Evolutionary conservation across 2,329 filamentous ascomycete genomes (phyloP).

Genomic region (Botrytis pseudocinerea): DNA sequence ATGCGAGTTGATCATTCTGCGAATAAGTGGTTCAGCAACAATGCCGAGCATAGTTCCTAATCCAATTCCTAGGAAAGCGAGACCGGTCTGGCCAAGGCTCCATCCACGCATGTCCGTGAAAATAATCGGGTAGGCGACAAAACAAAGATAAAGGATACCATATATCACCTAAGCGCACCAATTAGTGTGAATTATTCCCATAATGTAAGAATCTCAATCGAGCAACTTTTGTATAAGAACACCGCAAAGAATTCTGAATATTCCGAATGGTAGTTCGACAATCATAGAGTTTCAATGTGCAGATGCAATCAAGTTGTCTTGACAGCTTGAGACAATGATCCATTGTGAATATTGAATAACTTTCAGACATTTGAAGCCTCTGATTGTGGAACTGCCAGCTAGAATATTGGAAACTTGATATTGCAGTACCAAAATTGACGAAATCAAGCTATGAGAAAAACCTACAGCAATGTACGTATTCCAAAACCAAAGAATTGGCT

Average conservation of each 20-base stretch:
- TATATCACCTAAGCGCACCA: constrained; percentile 62
- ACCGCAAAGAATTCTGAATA: not conserved
- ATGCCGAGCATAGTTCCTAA: constrained; percentile 64
- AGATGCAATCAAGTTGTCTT: not conserved
- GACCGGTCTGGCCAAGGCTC: constrained; percentile 69
- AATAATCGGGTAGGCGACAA: constrained; percentile 86
- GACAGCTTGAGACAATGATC: not conserved
- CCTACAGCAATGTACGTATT: constrained; percentile 62
- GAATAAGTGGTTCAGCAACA: constrained; percentile 67
- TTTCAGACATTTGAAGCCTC: not conserved
- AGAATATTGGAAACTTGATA: not conserved
- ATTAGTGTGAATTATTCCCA: not conserved
- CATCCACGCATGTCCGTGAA: constrained; percentile 75
- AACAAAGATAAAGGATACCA: constrained; percentile 84
- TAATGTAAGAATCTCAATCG: not conserved
- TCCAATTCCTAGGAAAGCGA: constrained; percentile 75
- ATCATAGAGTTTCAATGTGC: not conserved
- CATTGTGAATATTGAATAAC: not conserved
- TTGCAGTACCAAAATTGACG: not conserved
- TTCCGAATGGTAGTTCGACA: not conserved
- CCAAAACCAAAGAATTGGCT: constrained; percentile 78
- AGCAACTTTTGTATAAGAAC: not conserved
- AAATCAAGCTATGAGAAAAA: not conserved
- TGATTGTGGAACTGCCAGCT: not conserved
- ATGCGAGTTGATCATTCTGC: constrained; percentile 75